Base-by-base conservation (phyloP, 352 stramenopile genomes). In the Albugo laibachii region DNA sequence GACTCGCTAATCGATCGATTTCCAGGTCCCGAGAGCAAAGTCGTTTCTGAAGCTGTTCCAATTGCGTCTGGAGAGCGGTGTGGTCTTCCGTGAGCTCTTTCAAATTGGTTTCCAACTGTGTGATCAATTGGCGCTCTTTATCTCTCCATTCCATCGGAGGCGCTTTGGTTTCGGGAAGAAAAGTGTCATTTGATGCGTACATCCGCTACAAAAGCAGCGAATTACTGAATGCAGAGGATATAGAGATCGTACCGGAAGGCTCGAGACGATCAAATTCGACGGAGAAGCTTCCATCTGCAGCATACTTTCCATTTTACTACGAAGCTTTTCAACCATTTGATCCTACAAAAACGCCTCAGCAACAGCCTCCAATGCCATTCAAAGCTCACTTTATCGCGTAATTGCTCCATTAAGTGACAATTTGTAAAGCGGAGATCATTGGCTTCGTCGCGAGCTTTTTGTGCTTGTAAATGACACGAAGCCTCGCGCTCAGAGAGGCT, bases 361-460 rank as follows among this genome's bases (percentile, higher is more conserved):
- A n/a, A n/a, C 5, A 47, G 18, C 11, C 13, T 36, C 2, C 10
- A 50, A 8, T 3, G 16, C 19, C 16, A 21, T 43, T 19, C 8
- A 42, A 3, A 19, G 57, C 53, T 16, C 27, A 79, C 71, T 64
- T 83, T 89, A 18, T 81, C 60, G 15, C 31, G 45, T 21, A 63
- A 61, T 31, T 79, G 57, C 47, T 78, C 63, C 10, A 59, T 61
- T 42, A 68, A 67, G 44, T 89, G 73, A 0, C 37, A 45, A 21
- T 74, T 74, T 12, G 83, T 31, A 27, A 86, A 83, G 58, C 80
- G 69, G 21, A 86, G 57, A 40, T 80, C 71, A 48, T 74, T 61
- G 21, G 86, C 38, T 27, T 85, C 67, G 53, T 89, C 71, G n/a
- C 63, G 59, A 12, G 83, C 63, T n/a, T 61, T 58, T 48, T 86